These are phyloP conservation scores for Penicillium polonicum DNA, from an alignment of 2,329 filamentous ascomycete genomes.

Conservation along the genomic window DNA sequence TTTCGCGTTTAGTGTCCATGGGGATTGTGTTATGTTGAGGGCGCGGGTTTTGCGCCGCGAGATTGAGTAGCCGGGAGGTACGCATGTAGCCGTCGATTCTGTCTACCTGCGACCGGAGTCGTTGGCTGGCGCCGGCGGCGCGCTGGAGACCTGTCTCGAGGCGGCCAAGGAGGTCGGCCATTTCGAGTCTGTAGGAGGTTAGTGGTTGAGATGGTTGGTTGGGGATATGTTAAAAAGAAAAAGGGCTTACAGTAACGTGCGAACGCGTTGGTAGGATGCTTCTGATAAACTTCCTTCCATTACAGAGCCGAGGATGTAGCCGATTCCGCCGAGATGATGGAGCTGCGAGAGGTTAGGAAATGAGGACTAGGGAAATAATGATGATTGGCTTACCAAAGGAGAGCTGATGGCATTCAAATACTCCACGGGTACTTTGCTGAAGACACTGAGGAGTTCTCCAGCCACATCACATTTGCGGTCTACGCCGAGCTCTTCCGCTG, in stretches of 20 bases:
- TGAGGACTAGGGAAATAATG: background rate
- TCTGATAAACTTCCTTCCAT: slow-evolving; percentile 48
- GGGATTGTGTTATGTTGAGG: slow-evolving; percentile 10
- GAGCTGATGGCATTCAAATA: slow-evolving; percentile 51
- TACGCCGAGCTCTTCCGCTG: slow-evolving; percentile 37
- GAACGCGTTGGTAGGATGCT: slow-evolving; percentile 43
- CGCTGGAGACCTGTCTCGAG: slow-evolving; percentile 46
- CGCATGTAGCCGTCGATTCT: slow-evolving; percentile 48
- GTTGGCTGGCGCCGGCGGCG: slow-evolving; percentile 41
- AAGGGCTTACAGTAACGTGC: slow-evolving; percentile 38
- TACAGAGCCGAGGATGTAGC: slow-evolving; percentile 50
- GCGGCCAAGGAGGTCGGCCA: slow-evolving; percentile 48
- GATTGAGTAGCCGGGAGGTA: slow-evolving; percentile 20
- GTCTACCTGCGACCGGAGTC: slow-evolving; percentile 43
- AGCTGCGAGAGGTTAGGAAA: slow-evolving; percentile 25
- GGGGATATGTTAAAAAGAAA: background rate
- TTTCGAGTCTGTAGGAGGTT: slow-evolving; percentile 29
- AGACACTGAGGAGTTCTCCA: slow-evolving; percentile 46
- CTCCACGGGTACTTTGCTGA: slow-evolving; percentile 45
- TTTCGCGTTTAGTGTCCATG: slow-evolving; percentile 9
- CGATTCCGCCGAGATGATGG: slow-evolving; percentile 51
- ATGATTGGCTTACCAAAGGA: slow-evolving; percentile 36
- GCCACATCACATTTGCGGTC: slow-evolving; percentile 49
- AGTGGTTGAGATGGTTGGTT: background rate
- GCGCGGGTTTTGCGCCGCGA: slow-evolving; percentile 5